These are phyloP conservation scores for Brasilioporus rufonigricans DNA, from an alignment of 768 basidiomycete species.

Conservation along the genomic window DNA sequence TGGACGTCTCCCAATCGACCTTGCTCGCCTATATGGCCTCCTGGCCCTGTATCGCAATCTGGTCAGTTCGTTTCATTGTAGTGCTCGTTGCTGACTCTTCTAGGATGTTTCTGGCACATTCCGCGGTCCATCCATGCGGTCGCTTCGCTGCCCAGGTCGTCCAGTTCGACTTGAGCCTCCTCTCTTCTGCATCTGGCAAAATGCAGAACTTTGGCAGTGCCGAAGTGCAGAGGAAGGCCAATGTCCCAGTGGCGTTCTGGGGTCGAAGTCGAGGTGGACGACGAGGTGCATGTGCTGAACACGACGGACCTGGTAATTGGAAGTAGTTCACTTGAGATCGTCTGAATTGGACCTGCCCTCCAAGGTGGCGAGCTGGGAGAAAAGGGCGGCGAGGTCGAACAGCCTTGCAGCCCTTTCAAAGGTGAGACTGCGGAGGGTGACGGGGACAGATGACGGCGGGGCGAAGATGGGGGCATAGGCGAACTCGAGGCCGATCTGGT, in stretches of 20 bases:
- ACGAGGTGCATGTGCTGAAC: not conserved
- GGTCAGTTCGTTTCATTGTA: too few relatives aligned
- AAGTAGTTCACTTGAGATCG: conserved; percentile 80
- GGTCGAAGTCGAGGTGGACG: conserved; percentile 13
- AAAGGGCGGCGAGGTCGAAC: conserved; percentile 87
- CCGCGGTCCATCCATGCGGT: too few relatives aligned
- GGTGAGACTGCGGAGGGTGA: conserved; percentile 67
- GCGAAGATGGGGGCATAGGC: conserved; percentile 75
- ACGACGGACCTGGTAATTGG: conserved; percentile 61
- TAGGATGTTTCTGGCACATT: too few relatives aligned
- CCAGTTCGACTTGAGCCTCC: too few relatives aligned
- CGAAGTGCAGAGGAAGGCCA: conserved; percentile 55
- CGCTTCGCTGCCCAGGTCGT: too few relatives aligned
- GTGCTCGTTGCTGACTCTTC: too few relatives aligned
- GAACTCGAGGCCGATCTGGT: conserved; percentile 67
- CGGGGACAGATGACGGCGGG: conserved; percentile 45
- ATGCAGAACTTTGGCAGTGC: conserved; percentile 52
- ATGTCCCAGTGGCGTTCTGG: conserved; percentile 68
- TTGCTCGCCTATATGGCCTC: too few relatives aligned
- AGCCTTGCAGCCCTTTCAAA: conserved; percentile 79
- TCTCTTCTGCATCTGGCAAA: conserved; percentile 49
- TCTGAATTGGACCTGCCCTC: conserved; percentile 70
- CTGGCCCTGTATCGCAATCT: too few relatives aligned
- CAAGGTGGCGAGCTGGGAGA: conserved; percentile 70
- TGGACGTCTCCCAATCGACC: too few relatives aligned